Percentiles rank a stretch among this genome's conserved stretches.
phyloP scores from a whole-genome alignment of 2,329 filamentous ascomycete species.

The Cercospora sojina region DNA sequence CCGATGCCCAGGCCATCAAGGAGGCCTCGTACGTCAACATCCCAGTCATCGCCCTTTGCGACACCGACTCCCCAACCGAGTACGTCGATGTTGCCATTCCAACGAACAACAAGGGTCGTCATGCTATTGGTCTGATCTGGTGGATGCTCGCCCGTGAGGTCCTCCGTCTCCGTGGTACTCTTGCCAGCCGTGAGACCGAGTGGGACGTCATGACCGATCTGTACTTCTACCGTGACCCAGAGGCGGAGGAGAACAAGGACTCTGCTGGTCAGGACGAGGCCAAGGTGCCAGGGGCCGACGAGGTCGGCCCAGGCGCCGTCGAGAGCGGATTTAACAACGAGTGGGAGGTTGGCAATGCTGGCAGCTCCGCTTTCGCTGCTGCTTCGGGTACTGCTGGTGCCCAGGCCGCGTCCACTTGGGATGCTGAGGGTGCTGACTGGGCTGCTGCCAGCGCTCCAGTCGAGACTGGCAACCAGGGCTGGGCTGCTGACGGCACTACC shows the following conservation, averaged over 20 bases:
- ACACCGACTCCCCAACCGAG: constrained; percentile 99
- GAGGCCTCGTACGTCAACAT: constrained; percentile 99
- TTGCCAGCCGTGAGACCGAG: constrained; percentile 90
- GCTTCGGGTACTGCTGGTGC: constrained; percentile 56
- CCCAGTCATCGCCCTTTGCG: constrained; percentile 97
- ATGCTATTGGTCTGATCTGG: constrained; percentile 98
- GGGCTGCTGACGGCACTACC: constrained; percentile 45
- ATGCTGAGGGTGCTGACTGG: constrained; percentile 66
- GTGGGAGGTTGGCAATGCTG: constrained; percentile 76
- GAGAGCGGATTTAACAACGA: constrained; percentile 78
- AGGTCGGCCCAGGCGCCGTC: constrained; percentile 75
- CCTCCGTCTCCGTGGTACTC: constrained; percentile 95
- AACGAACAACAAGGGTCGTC: constrained; percentile 99
- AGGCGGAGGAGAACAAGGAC: constrained; percentile 99
- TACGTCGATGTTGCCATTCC: constrained; percentile 99
- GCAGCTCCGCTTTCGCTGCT: constrained; percentile 61
- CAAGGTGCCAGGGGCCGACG: constrained; percentile 81
- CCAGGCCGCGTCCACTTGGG: constrained; percentile 62
- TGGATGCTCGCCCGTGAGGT: constrained; percentile 99
- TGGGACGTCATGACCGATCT: constrained; percentile 99
- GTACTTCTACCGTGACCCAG: constrained; percentile 99
- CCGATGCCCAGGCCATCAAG: constrained; percentile 99
- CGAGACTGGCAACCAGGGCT: constrained; percentile 53
- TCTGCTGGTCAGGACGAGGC: constrained; percentile 73
- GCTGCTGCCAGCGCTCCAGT: constrained; percentile 56